phyloP scores from a whole-genome alignment of 192 early-diverging fungal species.

The Mortierella claussenii region DNA sequence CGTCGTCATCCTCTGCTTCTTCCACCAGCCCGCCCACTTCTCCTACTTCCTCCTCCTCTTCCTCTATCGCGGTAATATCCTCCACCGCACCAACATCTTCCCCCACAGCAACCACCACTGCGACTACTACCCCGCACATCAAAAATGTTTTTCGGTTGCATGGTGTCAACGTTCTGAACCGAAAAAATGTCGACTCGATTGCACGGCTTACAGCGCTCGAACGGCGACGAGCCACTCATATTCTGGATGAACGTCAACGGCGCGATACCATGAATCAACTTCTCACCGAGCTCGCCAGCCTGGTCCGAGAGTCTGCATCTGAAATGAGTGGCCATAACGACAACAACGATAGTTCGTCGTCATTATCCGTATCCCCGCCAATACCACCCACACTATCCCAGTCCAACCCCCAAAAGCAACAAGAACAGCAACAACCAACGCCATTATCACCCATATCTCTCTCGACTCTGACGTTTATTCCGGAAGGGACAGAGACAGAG shows the following conservation, averaged over 20 bases:
- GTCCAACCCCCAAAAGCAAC: not conserved
- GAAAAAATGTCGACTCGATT: slow-evolving; percentile 52
- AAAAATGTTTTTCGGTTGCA: slow-evolving; percentile 48
- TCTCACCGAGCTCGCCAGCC: slow-evolving; percentile 29
- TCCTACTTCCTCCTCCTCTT: slow-evolving; percentile 1
- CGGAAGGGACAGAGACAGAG: slow-evolving; percentile 10
- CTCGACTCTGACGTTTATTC: no score
- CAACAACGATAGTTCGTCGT: not conserved
- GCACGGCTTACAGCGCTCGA: slow-evolving; percentile 46
- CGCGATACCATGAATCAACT: slow-evolving; percentile 55
- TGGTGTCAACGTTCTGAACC: slow-evolving; percentile 46
- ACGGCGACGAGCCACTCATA: slow-evolving; percentile 37
- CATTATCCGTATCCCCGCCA: not conserved
- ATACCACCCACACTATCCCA: no score
- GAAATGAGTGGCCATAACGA: no score
- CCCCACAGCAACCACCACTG: not conserved
- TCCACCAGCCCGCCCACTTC: not conserved
- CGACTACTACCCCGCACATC: slow-evolving; percentile 3
- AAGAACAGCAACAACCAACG: not conserved
- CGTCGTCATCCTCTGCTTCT: not conserved
- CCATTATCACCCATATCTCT: no score
- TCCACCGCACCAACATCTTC: slow-evolving; percentile 1
- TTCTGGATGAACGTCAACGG: slow-evolving; percentile 46
- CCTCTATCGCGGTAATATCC: not conserved
- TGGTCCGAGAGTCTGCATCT: slow-evolving; percentile 36